A percentile compares a stretch with the other conserved stretches of the same genome.
Conservation (phyloP, 495 filamentous ascomycete species). For the Neurospora discreta region DNA sequence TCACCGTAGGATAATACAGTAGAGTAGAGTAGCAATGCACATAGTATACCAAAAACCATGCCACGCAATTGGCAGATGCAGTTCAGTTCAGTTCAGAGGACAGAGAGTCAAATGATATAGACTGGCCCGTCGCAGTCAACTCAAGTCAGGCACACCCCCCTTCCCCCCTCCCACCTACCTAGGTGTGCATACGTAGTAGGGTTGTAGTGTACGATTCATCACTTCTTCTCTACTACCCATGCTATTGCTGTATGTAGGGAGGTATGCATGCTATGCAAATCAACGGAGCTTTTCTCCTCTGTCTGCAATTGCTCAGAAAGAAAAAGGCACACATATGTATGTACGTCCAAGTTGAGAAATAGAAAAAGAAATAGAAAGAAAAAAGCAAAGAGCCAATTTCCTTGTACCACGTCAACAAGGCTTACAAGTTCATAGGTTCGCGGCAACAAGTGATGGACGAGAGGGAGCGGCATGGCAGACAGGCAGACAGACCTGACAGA, state of each 20-base stretch:
- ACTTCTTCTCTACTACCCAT: too few relatives aligned
- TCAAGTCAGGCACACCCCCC: not conserved
- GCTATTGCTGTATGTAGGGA: too few relatives aligned
- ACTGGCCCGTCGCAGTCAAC: not conserved
- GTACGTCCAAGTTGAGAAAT: not conserved
- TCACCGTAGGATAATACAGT: too few relatives aligned
- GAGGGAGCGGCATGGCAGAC: not conserved
- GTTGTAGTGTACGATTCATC: not conserved
- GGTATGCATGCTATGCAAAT: not conserved
- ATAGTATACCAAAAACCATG: too few relatives aligned
- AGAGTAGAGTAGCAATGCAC: too few relatives aligned
- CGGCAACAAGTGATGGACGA: too few relatives aligned
- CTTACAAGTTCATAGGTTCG: too few relatives aligned
- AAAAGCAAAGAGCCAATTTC: not conserved
- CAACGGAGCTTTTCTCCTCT: not conserved
- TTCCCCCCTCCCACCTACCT: too few relatives aligned
- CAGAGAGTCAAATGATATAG: too few relatives aligned
- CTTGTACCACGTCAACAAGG: not conserved
- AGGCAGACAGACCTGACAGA: not conserved
- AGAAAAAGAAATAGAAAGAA: not conserved
- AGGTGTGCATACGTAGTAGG: not conserved
- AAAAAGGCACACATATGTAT: too few relatives aligned
- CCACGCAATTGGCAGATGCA: too few relatives aligned
- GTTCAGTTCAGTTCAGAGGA: too few relatives aligned
- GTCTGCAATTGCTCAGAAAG: not conserved